These are phyloP conservation scores for Coemansia sp. DNA, from an alignment of 192 early-diverging fungal species.

Conservation along the genomic window DNA sequence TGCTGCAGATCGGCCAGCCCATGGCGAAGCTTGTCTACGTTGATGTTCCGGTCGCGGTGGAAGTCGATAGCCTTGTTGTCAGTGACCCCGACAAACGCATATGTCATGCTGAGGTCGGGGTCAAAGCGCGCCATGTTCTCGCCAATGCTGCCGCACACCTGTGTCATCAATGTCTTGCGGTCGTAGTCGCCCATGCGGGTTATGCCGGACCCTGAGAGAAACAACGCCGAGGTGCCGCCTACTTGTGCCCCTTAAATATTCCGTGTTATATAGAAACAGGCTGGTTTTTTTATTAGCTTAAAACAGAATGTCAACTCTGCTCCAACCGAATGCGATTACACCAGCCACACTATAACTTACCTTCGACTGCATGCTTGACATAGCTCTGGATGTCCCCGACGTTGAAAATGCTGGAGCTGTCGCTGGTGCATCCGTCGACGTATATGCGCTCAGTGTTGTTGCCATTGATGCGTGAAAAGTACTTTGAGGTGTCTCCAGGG, in stretches of 20 bases:
- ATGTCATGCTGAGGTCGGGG: constrained; percentile 55
- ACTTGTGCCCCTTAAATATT: not conserved
- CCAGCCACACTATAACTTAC: constrained; percentile 6
- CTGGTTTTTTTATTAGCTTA: not conserved
- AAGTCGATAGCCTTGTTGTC: constrained; percentile 50
- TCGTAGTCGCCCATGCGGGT: constrained; percentile 44
- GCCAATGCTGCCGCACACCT: constrained; percentile 33
- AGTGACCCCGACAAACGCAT: constrained; percentile 51
- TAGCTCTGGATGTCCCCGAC: constrained; percentile 29
- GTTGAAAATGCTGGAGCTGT: constrained; percentile 21
- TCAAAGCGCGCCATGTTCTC: constrained; percentile 39
- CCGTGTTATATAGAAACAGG: too few relatives aligned
- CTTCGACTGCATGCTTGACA: constrained; percentile 43
- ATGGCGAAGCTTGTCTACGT: constrained; percentile 16
- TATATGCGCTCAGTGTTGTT: constrained; percentile 29
- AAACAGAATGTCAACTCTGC: not conserved
- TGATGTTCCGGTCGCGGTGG: constrained; percentile 40
- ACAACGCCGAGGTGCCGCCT: constrained; percentile 53
- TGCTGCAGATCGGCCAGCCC: constrained; percentile 50
- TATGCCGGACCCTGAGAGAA: constrained; percentile 47
- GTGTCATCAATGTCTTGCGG: constrained; percentile 34
- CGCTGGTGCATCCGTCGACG: constrained; percentile 50
- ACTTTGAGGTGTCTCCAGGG: constrained; percentile 54
- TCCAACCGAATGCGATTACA: not conserved
- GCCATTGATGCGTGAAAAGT: constrained; percentile 25